Conservation (phyloP, 148 eudicot genomes). For the Rhododendron williamsianum region DNA sequence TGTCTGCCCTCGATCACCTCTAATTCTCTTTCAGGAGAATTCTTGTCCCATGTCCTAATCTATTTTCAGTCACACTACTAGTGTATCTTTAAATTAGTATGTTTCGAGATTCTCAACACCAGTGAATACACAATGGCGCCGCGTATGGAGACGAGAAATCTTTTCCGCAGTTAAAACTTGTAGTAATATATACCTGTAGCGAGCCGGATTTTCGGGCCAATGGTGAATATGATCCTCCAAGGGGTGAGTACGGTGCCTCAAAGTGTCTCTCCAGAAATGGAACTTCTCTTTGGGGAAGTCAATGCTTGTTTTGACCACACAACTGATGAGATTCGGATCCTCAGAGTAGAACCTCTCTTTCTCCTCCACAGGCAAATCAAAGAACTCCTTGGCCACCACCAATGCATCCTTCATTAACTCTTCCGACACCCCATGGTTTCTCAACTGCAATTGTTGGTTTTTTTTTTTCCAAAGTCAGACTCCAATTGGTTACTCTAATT, state of each 20-base stretch:
- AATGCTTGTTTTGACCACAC: neutral
- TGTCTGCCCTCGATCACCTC: too few species aligned
- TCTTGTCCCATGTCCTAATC: neutral
- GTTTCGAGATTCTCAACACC: neutral
- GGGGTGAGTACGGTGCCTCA: slow-evolving; percentile 28
- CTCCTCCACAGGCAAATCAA: slow-evolving; percentile 3
- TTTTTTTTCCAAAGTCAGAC: too few species aligned
- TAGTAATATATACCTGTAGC: slow-evolving; percentile 24
- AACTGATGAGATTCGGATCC: neutral
- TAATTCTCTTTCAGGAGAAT: neutral
- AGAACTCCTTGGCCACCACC: neutral
- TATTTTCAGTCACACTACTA: neutral
- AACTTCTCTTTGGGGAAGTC: slow-evolving; percentile 24
- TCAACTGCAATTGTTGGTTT: neutral
- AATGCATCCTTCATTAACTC: neutral
- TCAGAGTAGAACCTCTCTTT: neutral
- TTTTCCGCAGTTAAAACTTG: neutral
- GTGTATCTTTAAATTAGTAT: neutral
- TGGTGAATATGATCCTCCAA: slow-evolving; percentile 21
- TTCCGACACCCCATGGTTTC: neutral
- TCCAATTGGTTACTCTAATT: neutral
- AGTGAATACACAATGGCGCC: too few species aligned
- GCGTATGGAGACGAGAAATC: too few species aligned
- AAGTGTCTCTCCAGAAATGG: slow-evolving; percentile 43
- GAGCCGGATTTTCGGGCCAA: slow-evolving; percentile 46